A percentile compares a stretch with the other conserved stretches of the same genome.
Evolutionary conservation across 768 basidiomycete genomes (phyloP).

Genomic region (Rhodocollybia butyracea): DNA sequence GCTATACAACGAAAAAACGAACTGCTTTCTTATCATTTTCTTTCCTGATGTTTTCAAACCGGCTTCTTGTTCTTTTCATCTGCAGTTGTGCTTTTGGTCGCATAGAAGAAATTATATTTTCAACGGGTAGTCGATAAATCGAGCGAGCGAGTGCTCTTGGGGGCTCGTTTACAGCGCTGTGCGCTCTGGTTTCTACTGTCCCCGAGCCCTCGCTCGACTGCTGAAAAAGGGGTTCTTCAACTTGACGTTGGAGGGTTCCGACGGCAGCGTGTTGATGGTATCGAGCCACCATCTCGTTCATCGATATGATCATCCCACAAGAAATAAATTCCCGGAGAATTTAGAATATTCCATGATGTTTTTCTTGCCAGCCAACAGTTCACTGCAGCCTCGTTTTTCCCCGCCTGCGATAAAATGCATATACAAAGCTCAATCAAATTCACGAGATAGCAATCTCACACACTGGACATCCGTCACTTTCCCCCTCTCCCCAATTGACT

Average conservation of each 20-base stretch:
- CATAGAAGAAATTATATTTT: background rate
- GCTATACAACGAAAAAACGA: background rate
- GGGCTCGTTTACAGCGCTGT: conserved; percentile 3
- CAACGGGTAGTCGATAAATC: background rate
- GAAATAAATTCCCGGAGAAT: conserved; percentile 8
- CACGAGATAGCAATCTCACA: background rate
- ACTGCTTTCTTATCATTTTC: background rate
- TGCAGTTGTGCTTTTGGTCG: conserved; percentile 7
- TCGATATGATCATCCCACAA: conserved; percentile 7
- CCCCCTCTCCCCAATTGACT: background rate
- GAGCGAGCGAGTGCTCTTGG: background rate
- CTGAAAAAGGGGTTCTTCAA: background rate
- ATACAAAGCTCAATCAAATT: background rate
- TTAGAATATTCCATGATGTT: conserved; percentile 2
- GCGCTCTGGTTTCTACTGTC: conserved; percentile 1
- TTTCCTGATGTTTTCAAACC: background rate
- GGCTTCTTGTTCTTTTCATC: conserved; percentile 1
- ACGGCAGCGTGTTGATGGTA: conserved; percentile 6
- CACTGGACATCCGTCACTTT: background rate
- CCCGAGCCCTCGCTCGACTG: background rate
- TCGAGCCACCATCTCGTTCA: conserved; percentile 5
- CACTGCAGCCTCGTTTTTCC: conserved; percentile 6
- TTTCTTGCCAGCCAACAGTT: conserved; percentile 1
- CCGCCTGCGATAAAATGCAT: background rate
- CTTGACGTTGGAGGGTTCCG: conserved; percentile 6